A percentile compares a stretch with the other conserved stretches of the same genome.
phyloP scores from a whole-genome alignment of 1,139 yeast species.

The Pneumocystis murina region DNA sequence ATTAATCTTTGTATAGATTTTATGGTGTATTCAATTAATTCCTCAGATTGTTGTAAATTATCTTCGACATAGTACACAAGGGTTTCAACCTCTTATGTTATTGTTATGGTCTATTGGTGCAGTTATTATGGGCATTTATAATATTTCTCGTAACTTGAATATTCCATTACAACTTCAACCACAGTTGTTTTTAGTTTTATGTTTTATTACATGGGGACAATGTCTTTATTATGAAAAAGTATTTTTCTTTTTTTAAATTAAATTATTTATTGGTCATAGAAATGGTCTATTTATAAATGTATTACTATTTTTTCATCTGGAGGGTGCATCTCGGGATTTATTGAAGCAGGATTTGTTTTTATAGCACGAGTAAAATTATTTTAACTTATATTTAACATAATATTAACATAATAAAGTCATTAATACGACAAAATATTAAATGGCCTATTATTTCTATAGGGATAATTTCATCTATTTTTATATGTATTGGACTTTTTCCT shows the following conservation, averaged over 20 bases:
- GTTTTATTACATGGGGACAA: slow-evolving; percentile 56
- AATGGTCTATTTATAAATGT: slow-evolving; percentile 23
- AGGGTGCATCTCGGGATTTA: slow-evolving; percentile 37
- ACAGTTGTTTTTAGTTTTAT: slow-evolving; percentile 60
- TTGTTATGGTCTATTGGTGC: slow-evolving; percentile 74
- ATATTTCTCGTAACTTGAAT: slow-evolving; percentile 54
- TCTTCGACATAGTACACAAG: slow-evolving; percentile 62
- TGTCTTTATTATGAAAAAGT: slow-evolving; percentile 41
- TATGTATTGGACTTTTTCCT: slow-evolving; percentile 69
- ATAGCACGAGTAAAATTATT: slow-evolving; percentile 22
- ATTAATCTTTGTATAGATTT: slow-evolving; percentile 24
- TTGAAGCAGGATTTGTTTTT: slow-evolving; percentile 56
- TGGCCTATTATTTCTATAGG: slow-evolving; percentile 81
- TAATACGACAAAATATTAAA: slow-evolving; percentile 33
- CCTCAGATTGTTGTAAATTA: slow-evolving; percentile 73
- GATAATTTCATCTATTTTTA: slow-evolving; percentile 55
- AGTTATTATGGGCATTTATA: slow-evolving; percentile 69
- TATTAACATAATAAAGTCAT: slow-evolving; percentile 29
- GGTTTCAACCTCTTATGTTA: slow-evolving; percentile 73
- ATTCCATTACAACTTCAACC: slow-evolving; percentile 78
- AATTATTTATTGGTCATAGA: neutral
- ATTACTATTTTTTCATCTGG: slow-evolving; percentile 27
- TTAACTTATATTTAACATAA: neutral
- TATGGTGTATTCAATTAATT: slow-evolving; percentile 80
- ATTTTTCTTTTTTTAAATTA: slow-evolving; percentile 21